phyloP scores from a whole-genome alignment of 2,329 filamentous ascomycete species.

The Tolypocladium ophioglossoides region DNA sequence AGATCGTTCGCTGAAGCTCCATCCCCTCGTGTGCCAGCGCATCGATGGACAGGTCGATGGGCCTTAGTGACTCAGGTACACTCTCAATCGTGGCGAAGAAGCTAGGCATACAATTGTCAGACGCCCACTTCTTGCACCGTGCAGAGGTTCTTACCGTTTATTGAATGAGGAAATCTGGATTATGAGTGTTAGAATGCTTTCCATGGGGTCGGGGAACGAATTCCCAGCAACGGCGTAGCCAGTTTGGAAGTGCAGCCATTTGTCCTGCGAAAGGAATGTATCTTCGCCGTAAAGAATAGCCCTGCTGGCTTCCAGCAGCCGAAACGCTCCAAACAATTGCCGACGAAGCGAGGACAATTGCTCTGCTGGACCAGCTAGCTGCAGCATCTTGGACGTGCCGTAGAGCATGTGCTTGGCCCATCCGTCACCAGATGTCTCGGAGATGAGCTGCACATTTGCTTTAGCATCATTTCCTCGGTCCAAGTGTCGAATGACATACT shows the following conservation, averaged over 20 bases:
- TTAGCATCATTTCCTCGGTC: neutral
- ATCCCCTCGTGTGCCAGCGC: slow-evolving; percentile 4
- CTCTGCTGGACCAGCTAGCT: neutral
- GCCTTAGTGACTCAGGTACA: neutral
- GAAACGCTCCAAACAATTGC: slow-evolving; percentile 11
- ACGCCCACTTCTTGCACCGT: neutral
- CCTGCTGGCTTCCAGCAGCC: slow-evolving; percentile 11
- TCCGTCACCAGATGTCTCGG: slow-evolving; percentile 11
- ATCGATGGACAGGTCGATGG: neutral
- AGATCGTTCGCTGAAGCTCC: neutral
- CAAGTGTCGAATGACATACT: slow-evolving; percentile 3
- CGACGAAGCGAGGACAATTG: neutral
- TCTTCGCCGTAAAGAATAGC: slow-evolving; percentile 13
- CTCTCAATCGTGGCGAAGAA: slow-evolving; percentile 11
- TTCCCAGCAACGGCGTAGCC: neutral
- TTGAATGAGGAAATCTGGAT: slow-evolving; percentile 10
- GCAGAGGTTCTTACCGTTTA: slow-evolving; percentile 4
- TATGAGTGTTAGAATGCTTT: slow-evolving; percentile 3
- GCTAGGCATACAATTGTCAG: neutral
- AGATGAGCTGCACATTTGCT: slow-evolving; percentile 8
- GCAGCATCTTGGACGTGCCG: slow-evolving; percentile 13
- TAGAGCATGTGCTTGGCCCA: slow-evolving; percentile 18
- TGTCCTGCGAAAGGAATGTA: slow-evolving; percentile 8
- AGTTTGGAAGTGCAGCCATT: slow-evolving; percentile 1
- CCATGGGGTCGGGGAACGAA: neutral